A percentile compares a stretch with the other conserved stretches of the same genome.
Conservation (phyloP, 352 stramenopile genomes). For the Pythium phragmitis region DNA sequence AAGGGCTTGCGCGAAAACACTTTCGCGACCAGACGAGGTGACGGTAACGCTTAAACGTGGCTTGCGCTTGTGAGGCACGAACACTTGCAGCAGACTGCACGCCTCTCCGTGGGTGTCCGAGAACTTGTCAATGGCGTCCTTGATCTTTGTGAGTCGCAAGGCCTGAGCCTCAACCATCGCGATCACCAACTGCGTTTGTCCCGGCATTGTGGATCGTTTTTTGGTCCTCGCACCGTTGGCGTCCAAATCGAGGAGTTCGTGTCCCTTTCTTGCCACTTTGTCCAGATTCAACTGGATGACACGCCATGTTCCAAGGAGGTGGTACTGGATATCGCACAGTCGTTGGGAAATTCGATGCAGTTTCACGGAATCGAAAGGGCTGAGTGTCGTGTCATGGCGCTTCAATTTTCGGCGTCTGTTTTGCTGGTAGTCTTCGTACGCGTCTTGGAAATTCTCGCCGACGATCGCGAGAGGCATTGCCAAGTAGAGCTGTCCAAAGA, state of each 20-base stretch:
- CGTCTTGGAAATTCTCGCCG: conserved; percentile 69
- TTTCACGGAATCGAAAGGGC: conserved; percentile 48
- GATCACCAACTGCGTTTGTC: conserved; percentile 17
- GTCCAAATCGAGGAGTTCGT: not conserved
- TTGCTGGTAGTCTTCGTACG: conserved; percentile 60
- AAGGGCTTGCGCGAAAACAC: conserved; percentile 50
- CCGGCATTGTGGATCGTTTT: not conserved
- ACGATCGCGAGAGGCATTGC: conserved; percentile 79
- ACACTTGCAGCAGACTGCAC: conserved; percentile 38
- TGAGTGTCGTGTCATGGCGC: conserved; percentile 48
- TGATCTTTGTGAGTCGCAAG: conserved; percentile 42
- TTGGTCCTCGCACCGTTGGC: not conserved
- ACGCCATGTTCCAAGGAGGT: conserved; percentile 50
- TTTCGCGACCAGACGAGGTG: conserved; percentile 13
- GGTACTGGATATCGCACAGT: conserved; percentile 60
- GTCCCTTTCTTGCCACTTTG: conserved; percentile 27
- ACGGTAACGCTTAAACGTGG: not conserved
- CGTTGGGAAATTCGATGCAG: conserved; percentile 47
- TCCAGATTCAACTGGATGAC: conserved; percentile 45
- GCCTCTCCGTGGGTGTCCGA: conserved; percentile 43
- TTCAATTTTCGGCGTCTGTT: conserved; percentile 52
- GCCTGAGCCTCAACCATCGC: conserved; percentile 35
- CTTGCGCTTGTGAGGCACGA: conserved; percentile 56
- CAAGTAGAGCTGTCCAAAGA: conserved; percentile 78
- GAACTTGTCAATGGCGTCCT: conserved; percentile 40